Evolutionary conservation across 345 rosid species (phyloP), one percentile per base, ranked within the genome.

Genomic region (Eutrema japonicum): DNA sequence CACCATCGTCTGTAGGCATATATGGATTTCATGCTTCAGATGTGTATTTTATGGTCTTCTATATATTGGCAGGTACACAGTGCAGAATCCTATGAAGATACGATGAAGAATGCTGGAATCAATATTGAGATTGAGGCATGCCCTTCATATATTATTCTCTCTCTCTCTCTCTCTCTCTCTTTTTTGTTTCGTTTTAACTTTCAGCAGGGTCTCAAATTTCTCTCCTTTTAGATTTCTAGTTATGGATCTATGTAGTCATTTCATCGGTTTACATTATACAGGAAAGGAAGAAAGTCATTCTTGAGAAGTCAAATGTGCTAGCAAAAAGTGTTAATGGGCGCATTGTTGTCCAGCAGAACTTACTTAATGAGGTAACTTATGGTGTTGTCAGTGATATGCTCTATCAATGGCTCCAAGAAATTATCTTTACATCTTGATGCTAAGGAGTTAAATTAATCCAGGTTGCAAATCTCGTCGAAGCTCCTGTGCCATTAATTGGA

Each of bases 401-500:
- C 12, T 60, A 16, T 50, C 38, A 33, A 29, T 40, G 52, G 10
- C 32, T 69, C 43, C 45, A 46, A 54, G 10, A 61, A 16, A 10
- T 30, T 12, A 70, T 41, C 5, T 75, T 26, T 68, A 26, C 41
- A 14, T 56, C 33, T 18, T 46, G 57, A 69, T 56, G 32, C 72
- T 18, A 41, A 40, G 16, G 42, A 71, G 62, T 59, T 42, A 50
- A 30, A 8, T 58, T 48, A 50, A 33, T 64, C 72, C 78, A 94
- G 98, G 98, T 91, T 79, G 88, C 85, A 70, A 91, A 94, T 88
- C 98, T 94, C 73, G 92, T 94, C 33, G 98, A 94, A 82, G 95
- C 93, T 57, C 98, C 97, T 47, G 83, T 88, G 78, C 92, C 97
- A 7, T 57, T 94, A 57, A 85, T 91, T 68, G 98, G 97, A 72